Evolutionary conservation across 2,329 filamentous ascomycete species (phyloP), one percentile per base, ranked within the genome.

Genomic region (Ascochyta lentis): DNA sequence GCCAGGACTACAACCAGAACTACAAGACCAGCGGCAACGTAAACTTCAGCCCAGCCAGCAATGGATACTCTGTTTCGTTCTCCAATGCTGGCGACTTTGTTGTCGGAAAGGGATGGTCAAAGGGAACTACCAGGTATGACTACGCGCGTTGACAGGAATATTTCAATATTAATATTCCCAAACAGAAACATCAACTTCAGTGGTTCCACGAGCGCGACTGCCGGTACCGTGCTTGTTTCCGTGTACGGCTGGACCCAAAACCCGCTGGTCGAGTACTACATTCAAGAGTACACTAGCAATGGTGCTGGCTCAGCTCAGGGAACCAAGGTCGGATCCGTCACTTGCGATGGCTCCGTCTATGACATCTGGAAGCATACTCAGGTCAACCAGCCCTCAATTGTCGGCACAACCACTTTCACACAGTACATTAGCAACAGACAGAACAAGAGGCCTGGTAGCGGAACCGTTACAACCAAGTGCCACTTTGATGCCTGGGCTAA

Each of bases 241-340:
- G 70, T 86, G 35, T 86, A 86, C 61, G 83, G 83, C 29, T 86
- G 84, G 82, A 82, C 80, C 4, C 76, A 68, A 3, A 78, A 77
- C 66, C 81, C 81, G 8, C 54, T 70, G 10, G 48, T 70, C 81
- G 84, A 73, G 77, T 82, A 78, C 81, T 85, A 65, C 71, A 78
- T 79, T 39, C 81, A 79, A 49, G 79, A 79, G 39, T 79, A 82
- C 61, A 77, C 80, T 13, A 76, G 71, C 60, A 77, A 79, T 62
- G 80, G 76, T 9, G 76, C 60, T 7, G 68, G 68, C 7, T 66
- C 64, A n/a, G 64, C 66, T 2, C 64, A 72, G 47, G 66, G 71
- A 50, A 54, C 59, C 27, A 69, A 66, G 48, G 50, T 70, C 44
- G 68, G 70, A 42, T 54, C 58, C 7, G 63, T 73, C 3, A 67